Percentiles rank a stretch among this genome's conserved stretches.
Conservation (phyloP, 352 stramenopile species). For the Phytopythium helicoides region DNA sequence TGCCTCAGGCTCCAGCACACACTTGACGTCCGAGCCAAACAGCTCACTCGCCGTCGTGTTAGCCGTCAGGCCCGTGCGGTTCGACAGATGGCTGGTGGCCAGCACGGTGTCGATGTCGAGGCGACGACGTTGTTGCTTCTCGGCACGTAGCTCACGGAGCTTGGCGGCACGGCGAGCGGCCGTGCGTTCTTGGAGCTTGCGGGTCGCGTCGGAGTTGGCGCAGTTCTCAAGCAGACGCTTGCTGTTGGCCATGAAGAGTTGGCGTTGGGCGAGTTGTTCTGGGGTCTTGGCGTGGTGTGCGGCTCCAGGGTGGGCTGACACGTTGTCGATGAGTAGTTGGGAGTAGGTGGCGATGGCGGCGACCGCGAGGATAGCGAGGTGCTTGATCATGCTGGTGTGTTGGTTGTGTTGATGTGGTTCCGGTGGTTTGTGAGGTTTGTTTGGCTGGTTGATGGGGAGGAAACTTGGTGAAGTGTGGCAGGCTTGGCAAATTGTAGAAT, state of each 20-base stretch:
- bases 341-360: slow-evolving; percentile 4
- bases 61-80: slow-evolving; percentile 11
- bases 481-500: too few relatives aligned
- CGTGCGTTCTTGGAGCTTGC: slow-evolving; percentile 17
- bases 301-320: slow-evolving; percentile 14
- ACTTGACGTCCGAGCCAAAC: slow-evolving; percentile 15
- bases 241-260: slow-evolving; percentile 19
- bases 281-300: slow-evolving; percentile 8
- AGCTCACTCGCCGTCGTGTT: slow-evolving; percentile 19
- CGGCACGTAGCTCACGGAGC: slow-evolving; percentile 9
- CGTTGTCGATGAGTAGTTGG: slow-evolving; percentile 6
- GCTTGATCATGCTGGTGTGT: slow-evolving; percentile 10
- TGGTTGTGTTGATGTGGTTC: too few relatives aligned
- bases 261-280: slow-evolving; percentile 10
- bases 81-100: slow-evolving; percentile 20
- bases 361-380: slow-evolving; percentile 10
- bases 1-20: slow-evolving; percentile 20
- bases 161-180: slow-evolving; percentile 9
- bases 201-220: slow-evolving; percentile 14
- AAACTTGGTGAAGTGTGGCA: too few relatives aligned
- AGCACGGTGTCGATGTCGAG: slow-evolving; percentile 19
- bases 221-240: slow-evolving; percentile 16
- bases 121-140: slow-evolving; percentile 6
- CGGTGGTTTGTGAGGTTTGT: too few relatives aligned
- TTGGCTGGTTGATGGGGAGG: too few relatives aligned